phyloP scores from a whole-genome alignment of 1,284 basidiomycete species.

The Paramarasmius palmivorus region DNA sequence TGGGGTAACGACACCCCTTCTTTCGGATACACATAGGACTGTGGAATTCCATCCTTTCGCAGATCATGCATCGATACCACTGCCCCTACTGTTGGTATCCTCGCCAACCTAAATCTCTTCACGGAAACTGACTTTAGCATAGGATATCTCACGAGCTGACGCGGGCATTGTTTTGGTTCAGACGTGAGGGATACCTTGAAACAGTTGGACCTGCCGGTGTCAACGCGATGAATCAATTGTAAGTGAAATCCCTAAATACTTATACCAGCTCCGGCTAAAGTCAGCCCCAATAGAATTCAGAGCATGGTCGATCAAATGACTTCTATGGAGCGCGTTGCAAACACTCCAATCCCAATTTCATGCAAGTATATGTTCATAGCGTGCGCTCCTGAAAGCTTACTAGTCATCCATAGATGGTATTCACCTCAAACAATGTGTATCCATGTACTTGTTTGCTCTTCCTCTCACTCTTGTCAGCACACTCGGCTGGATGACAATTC shows the following conservation, averaged over 20 bases:
- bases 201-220: conserved; percentile 83
- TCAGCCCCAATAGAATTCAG: conserved; percentile 70
- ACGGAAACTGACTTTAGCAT: conserved; percentile 22
- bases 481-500: conserved; percentile 78
- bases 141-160: conserved; percentile 82
- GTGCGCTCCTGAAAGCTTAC: neutral
- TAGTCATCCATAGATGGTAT: conserved; percentile 71
- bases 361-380: conserved; percentile 43
- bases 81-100: conserved; percentile 70
- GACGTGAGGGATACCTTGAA: conserved; percentile 77
- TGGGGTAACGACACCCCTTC: conserved; percentile 55
- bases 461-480: conserved; percentile 83
- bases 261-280: conserved; percentile 8
- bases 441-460: conserved; percentile 83
- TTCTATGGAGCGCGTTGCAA: conserved; percentile 83
- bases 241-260: conserved; percentile 22
- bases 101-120: conserved; percentile 5
- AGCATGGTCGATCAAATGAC: conserved; percentile 83
- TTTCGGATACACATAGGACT: conserved; percentile 53
- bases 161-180: conserved; percentile 69
- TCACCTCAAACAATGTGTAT: conserved; percentile 93
- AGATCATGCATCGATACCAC: conserved; percentile 59
- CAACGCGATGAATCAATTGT: conserved; percentile 74
- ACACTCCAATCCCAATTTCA: conserved; percentile 78
- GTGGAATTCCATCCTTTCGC: conserved; percentile 62